These are phyloP conservation scores for Phytophthora aleatoria DNA, from an alignment of 352 stramenopile species.

Conservation along the genomic window DNA sequence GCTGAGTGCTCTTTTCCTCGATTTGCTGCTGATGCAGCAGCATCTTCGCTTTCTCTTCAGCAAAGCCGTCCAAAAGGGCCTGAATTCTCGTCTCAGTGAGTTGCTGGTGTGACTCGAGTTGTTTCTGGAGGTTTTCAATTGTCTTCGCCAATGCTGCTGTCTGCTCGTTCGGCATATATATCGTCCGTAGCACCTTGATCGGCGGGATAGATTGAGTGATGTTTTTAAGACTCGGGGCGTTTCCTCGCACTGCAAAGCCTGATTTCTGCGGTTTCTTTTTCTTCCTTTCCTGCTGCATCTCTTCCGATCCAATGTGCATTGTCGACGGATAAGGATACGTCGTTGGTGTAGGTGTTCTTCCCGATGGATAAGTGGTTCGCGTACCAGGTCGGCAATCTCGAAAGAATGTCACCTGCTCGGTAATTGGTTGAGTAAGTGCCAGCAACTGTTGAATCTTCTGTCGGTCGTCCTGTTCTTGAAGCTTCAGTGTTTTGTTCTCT, in stretches of 20 bases:
- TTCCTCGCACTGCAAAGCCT: constrained; percentile 20
- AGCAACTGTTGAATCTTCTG: constrained; percentile 86
- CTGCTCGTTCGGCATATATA: constrained; percentile 83
- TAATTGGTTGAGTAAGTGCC: constrained; percentile 79
- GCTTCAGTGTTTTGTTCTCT: constrained; percentile 68
- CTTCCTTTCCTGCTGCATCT: constrained; percentile 38
- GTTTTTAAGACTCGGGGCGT: constrained; percentile 25
- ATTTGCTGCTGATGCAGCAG: constrained; percentile 41
- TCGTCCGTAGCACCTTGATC: constrained; percentile 67
- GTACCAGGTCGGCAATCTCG: constrained; percentile 70
- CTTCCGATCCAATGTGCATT: constrained; percentile 72
- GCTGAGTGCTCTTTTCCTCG: constrained; percentile 36
- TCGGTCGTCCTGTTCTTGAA: constrained; percentile 77
- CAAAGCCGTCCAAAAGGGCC: constrained; percentile 60
- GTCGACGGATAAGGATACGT: constrained; percentile 73
- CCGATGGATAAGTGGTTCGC: constrained; percentile 54
- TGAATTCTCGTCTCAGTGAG: constrained; percentile 64
- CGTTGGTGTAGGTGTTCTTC: constrained; percentile 27
- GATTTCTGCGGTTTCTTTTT: constrained; percentile 31
- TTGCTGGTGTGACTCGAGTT: constrained; percentile 61
- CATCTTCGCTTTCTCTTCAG: constrained; percentile 59
- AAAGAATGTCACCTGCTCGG: constrained; percentile 82
- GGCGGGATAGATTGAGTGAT: constrained; percentile 14
- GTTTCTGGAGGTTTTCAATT: constrained; percentile 61
- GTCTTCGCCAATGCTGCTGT: constrained; percentile 51